phyloP scores from a whole-genome alignment of 331 rosid genomes.

The Prunus yedoensis region DNA sequence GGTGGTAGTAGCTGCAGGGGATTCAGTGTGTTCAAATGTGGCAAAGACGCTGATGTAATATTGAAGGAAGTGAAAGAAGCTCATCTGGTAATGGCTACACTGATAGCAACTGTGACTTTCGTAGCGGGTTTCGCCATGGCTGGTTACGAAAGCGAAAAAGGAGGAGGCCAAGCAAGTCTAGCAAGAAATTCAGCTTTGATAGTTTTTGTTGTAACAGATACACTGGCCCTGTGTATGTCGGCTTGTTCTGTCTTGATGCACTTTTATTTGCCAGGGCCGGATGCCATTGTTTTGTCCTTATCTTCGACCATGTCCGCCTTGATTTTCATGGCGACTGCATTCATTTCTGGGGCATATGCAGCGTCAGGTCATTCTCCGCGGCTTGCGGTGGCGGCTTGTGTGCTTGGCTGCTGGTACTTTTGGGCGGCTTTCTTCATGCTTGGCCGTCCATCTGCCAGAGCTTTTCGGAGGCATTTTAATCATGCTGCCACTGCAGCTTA shows the following conservation, averaged over 20 bases:
- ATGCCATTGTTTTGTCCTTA: neutral
- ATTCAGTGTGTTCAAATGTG: neutral
- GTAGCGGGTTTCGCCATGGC: conserved; percentile 14
- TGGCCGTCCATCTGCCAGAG: neutral
- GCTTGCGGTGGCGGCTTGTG: neutral
- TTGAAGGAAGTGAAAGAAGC: neutral
- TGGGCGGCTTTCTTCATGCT: neutral
- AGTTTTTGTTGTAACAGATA: neutral
- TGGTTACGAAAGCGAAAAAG: neutral
- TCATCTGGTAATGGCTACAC: conserved; percentile 14
- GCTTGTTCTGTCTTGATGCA: neutral
- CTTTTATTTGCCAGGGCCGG: neutral
- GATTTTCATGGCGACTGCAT: neutral
- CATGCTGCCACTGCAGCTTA: neutral
- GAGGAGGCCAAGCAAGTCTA: neutral
- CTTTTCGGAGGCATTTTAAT: neutral
- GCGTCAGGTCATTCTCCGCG: neutral
- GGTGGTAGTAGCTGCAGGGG: neutral
- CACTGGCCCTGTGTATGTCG: neutral
- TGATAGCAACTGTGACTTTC: conserved; percentile 13
- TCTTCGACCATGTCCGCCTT: conserved; percentile 2
- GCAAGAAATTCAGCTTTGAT: neutral
- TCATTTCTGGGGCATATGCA: neutral
- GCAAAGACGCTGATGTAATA: neutral
- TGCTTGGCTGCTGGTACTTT: neutral